Evolutionary conservation across 1,284 basidiomycete species (phyloP).

Genomic region (Austroboletus rostrupii): DNA sequence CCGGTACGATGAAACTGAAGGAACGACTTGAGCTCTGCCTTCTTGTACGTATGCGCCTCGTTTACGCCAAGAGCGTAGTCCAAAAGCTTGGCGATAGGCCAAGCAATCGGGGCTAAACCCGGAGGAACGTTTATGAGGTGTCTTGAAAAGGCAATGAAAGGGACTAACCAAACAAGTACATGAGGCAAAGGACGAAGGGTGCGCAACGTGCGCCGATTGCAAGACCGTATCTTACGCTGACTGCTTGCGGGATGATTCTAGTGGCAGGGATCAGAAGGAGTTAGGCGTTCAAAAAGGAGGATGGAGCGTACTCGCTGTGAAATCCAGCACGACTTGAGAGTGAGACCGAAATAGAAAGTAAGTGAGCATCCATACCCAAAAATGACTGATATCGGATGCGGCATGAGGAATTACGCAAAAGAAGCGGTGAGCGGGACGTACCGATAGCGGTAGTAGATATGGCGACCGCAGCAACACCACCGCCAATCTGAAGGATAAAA

Average conservation of each 20-base stretch:
- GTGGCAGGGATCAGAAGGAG: neutral
- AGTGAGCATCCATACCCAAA: slow-evolving; percentile 61
- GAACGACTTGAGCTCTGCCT: slow-evolving; percentile 90
- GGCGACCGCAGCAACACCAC: slow-evolving; percentile 79
- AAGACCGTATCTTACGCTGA: slow-evolving; percentile 88
- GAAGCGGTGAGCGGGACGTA: slow-evolving; percentile 28
- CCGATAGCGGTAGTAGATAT: slow-evolving; percentile 85
- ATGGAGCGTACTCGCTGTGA: slow-evolving; percentile 44
- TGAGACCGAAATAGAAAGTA: neutral
- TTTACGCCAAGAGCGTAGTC: slow-evolving; percentile 74
- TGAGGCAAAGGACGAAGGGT: slow-evolving; percentile 74
- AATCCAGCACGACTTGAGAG: neutral
- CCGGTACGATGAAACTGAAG: slow-evolving; percentile 87
- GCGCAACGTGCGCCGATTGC: slow-evolving; percentile 85
- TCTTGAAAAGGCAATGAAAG: neutral
- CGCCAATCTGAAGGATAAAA: slow-evolving; percentile 55
- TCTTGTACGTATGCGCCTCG: slow-evolving; percentile 81
- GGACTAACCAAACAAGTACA: slow-evolving; percentile 70
- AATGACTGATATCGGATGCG: slow-evolving; percentile 48
- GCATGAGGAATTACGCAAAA: neutral
- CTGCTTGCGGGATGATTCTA: slow-evolving; percentile 84
- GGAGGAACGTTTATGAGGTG: neutral
- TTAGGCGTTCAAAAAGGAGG: neutral
- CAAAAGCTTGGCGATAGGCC: slow-evolving; percentile 84
- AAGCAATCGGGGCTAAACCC: slow-evolving; percentile 79